Conservation (phyloP, 192 early-diverging fungal species). For the Linnemannia elongata region DNA sequence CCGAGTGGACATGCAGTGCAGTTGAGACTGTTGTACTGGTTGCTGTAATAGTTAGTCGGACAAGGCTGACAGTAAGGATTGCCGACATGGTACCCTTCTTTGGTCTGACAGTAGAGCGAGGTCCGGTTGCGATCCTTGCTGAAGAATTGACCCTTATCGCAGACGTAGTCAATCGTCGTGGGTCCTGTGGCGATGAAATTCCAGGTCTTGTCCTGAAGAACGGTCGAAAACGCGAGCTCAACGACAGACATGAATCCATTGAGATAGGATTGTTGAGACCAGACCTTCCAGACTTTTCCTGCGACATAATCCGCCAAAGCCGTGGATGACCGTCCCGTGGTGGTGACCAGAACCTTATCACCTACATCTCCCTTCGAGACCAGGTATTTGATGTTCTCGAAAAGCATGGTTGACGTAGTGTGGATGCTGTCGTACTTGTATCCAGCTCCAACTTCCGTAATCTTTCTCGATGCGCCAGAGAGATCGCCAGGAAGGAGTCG, state of each 20-base stretch:
- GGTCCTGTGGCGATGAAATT: constrained; percentile 37
- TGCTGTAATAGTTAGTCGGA: constrained; percentile 21
- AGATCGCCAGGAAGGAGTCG: constrained; percentile 22
- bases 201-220: constrained; percentile 44
- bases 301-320: constrained; percentile 22
- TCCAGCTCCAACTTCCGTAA: background rate
- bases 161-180: constrained; percentile 23
- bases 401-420: constrained; percentile 32
- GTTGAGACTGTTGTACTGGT: constrained; percentile 25
- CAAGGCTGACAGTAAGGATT: constrained; percentile 35
- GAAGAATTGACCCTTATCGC: constrained; percentile 27
- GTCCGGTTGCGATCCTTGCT: background rate
- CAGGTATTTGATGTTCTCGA: constrained; percentile 38
- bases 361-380: background rate
- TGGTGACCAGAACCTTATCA: constrained; percentile 8
- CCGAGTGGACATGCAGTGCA: constrained; percentile 32
- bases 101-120: constrained; percentile 18
- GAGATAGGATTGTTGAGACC: constrained; percentile 53
- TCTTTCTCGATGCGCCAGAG: background rate
- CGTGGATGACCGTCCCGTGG: constrained; percentile 32
- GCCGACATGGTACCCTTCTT: constrained; percentile 7
- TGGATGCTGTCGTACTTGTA: constrained; percentile 47
- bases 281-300: constrained; percentile 30
- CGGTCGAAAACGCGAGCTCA: constrained; percentile 41
- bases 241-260: constrained; percentile 47